Evolutionary conservation across 2,329 filamentous ascomycete genomes (phyloP).

Genomic region (Hymenoscyphus albidus): DNA sequence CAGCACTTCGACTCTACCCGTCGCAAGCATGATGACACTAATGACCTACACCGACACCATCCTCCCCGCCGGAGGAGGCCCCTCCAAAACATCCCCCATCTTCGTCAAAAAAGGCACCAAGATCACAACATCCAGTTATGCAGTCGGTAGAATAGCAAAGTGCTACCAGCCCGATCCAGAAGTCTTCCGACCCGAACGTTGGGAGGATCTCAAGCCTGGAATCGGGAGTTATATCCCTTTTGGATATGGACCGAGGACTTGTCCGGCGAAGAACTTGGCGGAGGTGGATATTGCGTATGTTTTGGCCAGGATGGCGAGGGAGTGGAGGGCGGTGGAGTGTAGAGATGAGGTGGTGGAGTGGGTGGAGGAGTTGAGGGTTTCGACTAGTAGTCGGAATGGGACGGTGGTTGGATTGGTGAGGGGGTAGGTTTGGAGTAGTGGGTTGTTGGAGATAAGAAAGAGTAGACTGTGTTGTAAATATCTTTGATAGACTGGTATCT

Average conservation of each 20-base stretch:
- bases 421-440: background rate
- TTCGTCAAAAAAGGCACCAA: slow-evolving; percentile 26
- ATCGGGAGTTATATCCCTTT: slow-evolving; percentile 7
- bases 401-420: background rate
- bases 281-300: slow-evolving; percentile 8
- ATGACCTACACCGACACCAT: slow-evolving; percentile 41
- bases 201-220: slow-evolving; percentile 29
- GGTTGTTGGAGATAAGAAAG: background rate
- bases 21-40: slow-evolving; percentile 49
- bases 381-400: slow-evolving; percentile 9
- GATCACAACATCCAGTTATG: slow-evolving; percentile 25
- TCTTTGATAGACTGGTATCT: too few relatives aligned
- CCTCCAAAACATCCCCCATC: slow-evolving; percentile 25
- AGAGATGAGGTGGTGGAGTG: slow-evolving; percentile 24
- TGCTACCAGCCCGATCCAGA: slow-evolving; percentile 34
- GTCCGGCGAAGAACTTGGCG: slow-evolving; percentile 6
- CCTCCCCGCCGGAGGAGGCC: slow-evolving; percentile 33
- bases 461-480: too few relatives aligned
- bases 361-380: slow-evolving; percentile 15
- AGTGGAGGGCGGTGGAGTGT: slow-evolving; percentile 16
- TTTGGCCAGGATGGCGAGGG: slow-evolving; percentile 2
- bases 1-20: slow-evolving; percentile 48
- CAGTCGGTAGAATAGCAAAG: slow-evolving; percentile 24
- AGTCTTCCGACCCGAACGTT: slow-evolving; percentile 40
- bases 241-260: slow-evolving; percentile 5